Base-by-base conservation (phyloP, 495 filamentous ascomycete genomes). In the Aspergillus biplanus region DNA sequence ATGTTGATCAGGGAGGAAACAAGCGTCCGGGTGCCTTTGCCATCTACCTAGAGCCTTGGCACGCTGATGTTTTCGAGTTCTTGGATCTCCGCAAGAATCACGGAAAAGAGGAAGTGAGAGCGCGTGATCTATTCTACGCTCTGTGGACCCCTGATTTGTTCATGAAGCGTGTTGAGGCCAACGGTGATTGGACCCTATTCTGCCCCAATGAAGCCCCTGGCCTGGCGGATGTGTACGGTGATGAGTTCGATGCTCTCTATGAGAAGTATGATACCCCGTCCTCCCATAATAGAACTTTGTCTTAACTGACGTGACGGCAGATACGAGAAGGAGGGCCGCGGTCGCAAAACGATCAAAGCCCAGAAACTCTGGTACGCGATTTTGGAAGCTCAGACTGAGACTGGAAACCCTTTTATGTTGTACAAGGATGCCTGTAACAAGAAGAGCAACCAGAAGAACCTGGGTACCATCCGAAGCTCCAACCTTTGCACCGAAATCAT, bases 401-500 rank as follows among this genome's bases (percentile, higher is more conserved):
- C 95, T 46, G 95, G 95, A 61, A 97, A 96, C 79, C 95, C 95
- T 50, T 99, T 96, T 83, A 98, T 99, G 91, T 87, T 97, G 59
- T 99, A 99, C 89, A 99, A 99, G 83, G 95, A 99, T 77, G 86
- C 90, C 67, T 94, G 91, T 85, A 99, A 99, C 84, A 86, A 87
- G 69, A 99, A 99, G 87, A 97, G 93, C 84, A 99, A 99, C 86
- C 95, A 99, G 79, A 97, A 98, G 89, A 99, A 99, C 74, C 85
- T 99, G 34, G 95, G 95, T 50, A 97, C 93, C 50, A 98, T 99
- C 69, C 92, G 91, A 72, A 97, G 91, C 85, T 99, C 95, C 69
- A 99, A 99, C 80, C 84, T 99, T 50, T 99, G 95, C 85, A 97
- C 94, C 33, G 95, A 99, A 78, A 99, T 99, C 67, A 83, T 99